Evolutionary conservation across 768 basidiomycete genomes (phyloP).

Genomic region (Tylopilus sp.): DNA sequence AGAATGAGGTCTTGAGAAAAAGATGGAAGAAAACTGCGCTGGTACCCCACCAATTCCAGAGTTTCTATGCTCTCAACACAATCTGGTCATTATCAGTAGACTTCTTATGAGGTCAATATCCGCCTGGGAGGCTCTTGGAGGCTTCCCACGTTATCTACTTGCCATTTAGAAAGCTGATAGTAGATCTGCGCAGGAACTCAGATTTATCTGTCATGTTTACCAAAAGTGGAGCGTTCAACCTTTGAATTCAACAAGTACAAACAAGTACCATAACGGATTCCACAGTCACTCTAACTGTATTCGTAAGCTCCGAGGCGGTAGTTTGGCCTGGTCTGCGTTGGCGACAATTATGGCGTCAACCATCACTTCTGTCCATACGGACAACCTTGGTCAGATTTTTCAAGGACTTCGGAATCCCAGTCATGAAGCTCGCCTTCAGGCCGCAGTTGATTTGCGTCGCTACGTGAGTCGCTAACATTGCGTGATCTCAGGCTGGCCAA

Average conservation of each 20-base stretch:
- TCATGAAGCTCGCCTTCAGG: slow-evolving; percentile 60
- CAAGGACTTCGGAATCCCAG: slow-evolving; percentile 60
- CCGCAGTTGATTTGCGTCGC: slow-evolving; percentile 69
- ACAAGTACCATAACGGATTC: slow-evolving; percentile 18
- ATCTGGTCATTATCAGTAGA: background rate
- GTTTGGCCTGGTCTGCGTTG: slow-evolving; percentile 4
- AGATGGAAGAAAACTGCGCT: background rate
- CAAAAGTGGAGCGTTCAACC: slow-evolving; percentile 8
- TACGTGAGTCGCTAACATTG: slow-evolving; percentile 50
- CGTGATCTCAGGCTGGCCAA: slow-evolving; percentile 6
- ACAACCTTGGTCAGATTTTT: slow-evolving; percentile 66
- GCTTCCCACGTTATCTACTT: too few relatives aligned
- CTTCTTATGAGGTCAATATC: too few relatives aligned
- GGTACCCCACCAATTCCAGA: background rate
- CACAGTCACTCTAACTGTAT: slow-evolving; percentile 1
- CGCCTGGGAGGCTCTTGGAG: too few relatives aligned
- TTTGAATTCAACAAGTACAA: slow-evolving; percentile 30
- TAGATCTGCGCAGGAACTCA: too few relatives aligned
- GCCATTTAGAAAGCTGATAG: too few relatives aligned
- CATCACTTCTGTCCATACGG: slow-evolving; percentile 53
- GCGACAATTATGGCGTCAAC: slow-evolving; percentile 56
- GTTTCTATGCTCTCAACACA: too few relatives aligned
- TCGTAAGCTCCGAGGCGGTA: slow-evolving; percentile 8
- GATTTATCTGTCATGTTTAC: slow-evolving; percentile 3
- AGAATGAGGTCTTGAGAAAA: background rate